A percentile compares a stretch with the other conserved stretches of the same genome.
Evolutionary conservation across 257 asterid species (phyloP).

Genomic region (Euphrasia confusa): DNA sequence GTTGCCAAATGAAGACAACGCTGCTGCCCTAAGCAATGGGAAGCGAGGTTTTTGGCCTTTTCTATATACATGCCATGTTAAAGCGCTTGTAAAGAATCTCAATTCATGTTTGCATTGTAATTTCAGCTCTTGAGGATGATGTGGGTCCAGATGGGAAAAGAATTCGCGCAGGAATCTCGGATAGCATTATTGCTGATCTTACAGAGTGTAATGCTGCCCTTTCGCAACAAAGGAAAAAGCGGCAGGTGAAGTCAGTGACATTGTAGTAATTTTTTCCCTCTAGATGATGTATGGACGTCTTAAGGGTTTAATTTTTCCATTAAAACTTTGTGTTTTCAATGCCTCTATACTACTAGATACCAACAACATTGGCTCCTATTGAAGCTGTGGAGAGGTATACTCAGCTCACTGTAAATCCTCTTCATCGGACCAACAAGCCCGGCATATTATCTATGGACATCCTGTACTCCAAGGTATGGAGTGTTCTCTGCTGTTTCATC

Average conservation of each 20-base stretch:
- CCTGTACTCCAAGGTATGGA: slow-evolving; percentile 63
- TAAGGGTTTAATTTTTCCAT: slow-evolving; percentile 6
- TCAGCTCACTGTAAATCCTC: slow-evolving; percentile 87
- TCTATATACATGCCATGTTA: background rate
- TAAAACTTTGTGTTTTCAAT: slow-evolving; percentile 8
- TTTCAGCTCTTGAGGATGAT: slow-evolving; percentile 72
- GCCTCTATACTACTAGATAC: slow-evolving; percentile 38
- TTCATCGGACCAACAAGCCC: slow-evolving; percentile 90
- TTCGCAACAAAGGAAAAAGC: slow-evolving; percentile 86
- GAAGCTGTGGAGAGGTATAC: slow-evolving; percentile 84
- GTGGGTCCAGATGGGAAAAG: slow-evolving; percentile 78
- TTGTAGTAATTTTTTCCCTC: slow-evolving; percentile 10
- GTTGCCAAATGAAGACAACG: slow-evolving; percentile 34
- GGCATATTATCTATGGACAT: slow-evolving; percentile 91
- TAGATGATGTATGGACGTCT: slow-evolving; percentile 5
- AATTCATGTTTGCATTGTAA: slow-evolving; percentile 25
- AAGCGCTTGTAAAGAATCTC: slow-evolving; percentile 17
- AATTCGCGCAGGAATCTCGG: slow-evolving; percentile 73
- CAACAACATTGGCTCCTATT: slow-evolving; percentile 71
- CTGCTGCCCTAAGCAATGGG: slow-evolving; percentile 72
- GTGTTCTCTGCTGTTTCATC: slow-evolving; percentile 3
- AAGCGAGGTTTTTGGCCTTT: slow-evolving; percentile 65
- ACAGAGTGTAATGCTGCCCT: slow-evolving; percentile 79
- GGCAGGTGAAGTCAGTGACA: slow-evolving; percentile 54
- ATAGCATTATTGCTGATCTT: slow-evolving; percentile 69